Conservation (phyloP, 2,329 filamentous ascomycete species). For the Plenodomus biglobosus region DNA sequence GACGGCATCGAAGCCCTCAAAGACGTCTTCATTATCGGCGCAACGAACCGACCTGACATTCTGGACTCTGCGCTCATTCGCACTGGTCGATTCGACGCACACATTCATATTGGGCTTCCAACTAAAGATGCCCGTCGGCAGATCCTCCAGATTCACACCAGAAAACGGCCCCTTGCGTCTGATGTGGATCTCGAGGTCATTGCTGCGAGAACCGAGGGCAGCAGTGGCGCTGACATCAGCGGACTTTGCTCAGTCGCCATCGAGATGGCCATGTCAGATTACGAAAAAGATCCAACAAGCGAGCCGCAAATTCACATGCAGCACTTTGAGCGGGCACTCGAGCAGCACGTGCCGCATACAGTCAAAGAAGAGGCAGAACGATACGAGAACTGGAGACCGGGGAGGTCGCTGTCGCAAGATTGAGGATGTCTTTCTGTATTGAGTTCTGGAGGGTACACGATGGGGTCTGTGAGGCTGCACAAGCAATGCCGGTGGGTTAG, state of each 20-base stretch:
- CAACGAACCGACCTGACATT: constrained; percentile 85
- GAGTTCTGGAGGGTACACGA: neutral
- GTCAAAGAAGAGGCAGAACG: constrained; percentile 48
- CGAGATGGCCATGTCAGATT: constrained; percentile 39
- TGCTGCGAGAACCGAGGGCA: constrained; percentile 68
- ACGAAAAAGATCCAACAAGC: constrained; percentile 23
- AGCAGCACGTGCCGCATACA: constrained; percentile 46
- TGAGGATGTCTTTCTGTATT: constrained; percentile 3
- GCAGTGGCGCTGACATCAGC: constrained; percentile 82
- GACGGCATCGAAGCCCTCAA: constrained; percentile 86
- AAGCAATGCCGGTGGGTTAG: neutral
- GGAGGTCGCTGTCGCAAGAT: constrained; percentile 32
- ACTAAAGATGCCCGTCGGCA: constrained; percentile 71
- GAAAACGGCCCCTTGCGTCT: constrained; percentile 59
- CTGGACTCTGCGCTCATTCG: constrained; percentile 85
- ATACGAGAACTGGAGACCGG: constrained; percentile 47
- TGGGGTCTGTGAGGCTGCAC: neutral
- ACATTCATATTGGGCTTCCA: constrained; percentile 84
- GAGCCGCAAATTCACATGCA: constrained; percentile 44
- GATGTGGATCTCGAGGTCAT: constrained; percentile 69
- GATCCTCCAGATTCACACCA: constrained; percentile 70
- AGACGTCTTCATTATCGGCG: constrained; percentile 83
- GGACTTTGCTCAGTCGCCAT: constrained; percentile 53
- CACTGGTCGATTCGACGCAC: constrained; percentile 79
- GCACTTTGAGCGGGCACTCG: constrained; percentile 52